Evolutionary conservation across 1,139 yeast genomes (phyloP), one percentile per base, ranked within the genome.

Genomic region (Pneumocystis jirovecii): DNA sequence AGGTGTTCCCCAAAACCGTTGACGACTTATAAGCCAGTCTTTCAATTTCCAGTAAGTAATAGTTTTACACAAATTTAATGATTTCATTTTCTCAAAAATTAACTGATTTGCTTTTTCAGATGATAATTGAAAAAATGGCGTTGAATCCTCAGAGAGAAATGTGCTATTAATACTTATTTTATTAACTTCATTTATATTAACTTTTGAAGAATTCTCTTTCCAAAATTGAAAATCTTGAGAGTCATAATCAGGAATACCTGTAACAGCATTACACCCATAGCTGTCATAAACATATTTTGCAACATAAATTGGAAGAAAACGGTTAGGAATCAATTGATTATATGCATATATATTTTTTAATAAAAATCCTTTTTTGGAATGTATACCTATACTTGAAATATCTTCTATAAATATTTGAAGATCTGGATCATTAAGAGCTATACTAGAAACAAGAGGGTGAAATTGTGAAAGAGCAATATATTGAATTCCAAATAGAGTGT

Each of bases 211-310:
- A 78, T 45, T 75, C 78, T 0, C 80, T 70, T 0, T 72, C 96
- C 97, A 91, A 73, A 93, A 91, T 2, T 79, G 88, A 71, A 74
- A 83, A 73, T 93, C 98, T 68, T 97, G 80, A 61, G 79, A 78
- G 73, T 93, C 97, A 74, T 91, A 97, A 0, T 87, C 96, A 1
- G 98, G 98, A 71, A 95, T 89, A 0, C 98, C 98, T 97, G 93
- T 91, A 0, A 93, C 97, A 0, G 96, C 96, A 61, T 96, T 96
- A 68, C 83, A 83, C 0, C 97, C 97, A 73, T 91, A 91, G 4
- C 82, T 78, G 4, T 87, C 84, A 56, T 91, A 74, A 0, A 93
- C 97, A 74, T 90, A 93, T 0, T 97, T 96, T 0, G 97, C 96
- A 1, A 82, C 91, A 77, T 83, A 93, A 0, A 93, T 84, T 0